Percentiles rank a stretch among this genome's conserved stretches.
Conservation (phyloP, 768 basidiomycete genomes). For the Cystobasidium onofrii region DNA sequence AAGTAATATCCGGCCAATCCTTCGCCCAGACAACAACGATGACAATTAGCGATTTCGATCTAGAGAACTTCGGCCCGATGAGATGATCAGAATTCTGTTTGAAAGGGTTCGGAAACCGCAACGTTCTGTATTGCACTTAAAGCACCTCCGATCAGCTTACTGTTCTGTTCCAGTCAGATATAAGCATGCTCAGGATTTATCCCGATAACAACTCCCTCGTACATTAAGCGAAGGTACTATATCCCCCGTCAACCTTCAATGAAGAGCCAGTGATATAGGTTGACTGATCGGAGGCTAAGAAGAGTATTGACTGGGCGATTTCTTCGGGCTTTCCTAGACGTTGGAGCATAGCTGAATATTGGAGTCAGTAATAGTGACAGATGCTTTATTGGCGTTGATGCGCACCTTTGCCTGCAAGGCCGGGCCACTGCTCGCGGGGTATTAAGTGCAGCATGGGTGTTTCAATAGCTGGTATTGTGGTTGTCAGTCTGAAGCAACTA, state of each 20-base stretch:
- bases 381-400: background rate
- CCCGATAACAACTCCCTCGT: too few species aligned
- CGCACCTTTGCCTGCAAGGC: background rate
- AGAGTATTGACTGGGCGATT: slow-evolving; percentile 31
- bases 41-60: too few species aligned
- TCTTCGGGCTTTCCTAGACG: slow-evolving; percentile 29
- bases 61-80: too few species aligned
- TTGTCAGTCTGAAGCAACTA: too few species aligned
- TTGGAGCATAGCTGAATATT: slow-evolving; percentile 10
- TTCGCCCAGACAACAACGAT: too few species aligned
- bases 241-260: background rate
- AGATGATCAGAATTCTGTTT: too few species aligned
- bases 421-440: background rate
- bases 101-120: too few species aligned
- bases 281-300: slow-evolving; percentile 34
- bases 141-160: too few species aligned
- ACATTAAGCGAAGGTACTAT: background rate
- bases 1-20: too few species aligned
- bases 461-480: background rate
- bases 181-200: too few species aligned
- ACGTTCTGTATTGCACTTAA: too few species aligned
- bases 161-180: too few species aligned
- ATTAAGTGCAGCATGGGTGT: slow-evolving; percentile 14
- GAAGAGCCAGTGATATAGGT: slow-evolving; percentile 30
- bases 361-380: background rate